Percentiles rank a stretch among this genome's conserved stretches.
Conservation (phyloP, 2,329 filamentous ascomycete genomes). For the Proliferodiscus dingleyae region DNA sequence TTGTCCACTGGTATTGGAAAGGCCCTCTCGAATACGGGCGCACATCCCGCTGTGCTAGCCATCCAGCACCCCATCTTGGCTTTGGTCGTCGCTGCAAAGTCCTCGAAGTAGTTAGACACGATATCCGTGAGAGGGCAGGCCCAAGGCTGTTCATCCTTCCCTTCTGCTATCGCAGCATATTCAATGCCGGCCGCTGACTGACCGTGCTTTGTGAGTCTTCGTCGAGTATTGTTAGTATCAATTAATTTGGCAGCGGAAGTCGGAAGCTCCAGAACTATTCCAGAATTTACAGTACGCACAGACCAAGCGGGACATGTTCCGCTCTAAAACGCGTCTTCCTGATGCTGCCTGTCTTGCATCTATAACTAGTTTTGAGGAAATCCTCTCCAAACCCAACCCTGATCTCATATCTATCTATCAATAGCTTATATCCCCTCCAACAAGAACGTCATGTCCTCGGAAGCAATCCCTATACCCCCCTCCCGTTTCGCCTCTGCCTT, state of each 20-base stretch:
- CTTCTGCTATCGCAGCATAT: slow-evolving; percentile 15
- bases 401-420: no score
- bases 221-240: no score
- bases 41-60: slow-evolving; percentile 17
- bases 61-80: slow-evolving; percentile 21
- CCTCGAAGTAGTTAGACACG: slow-evolving; percentile 19
- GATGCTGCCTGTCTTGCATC: background rate
- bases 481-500: slow-evolving; percentile 63
- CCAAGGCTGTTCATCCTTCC: slow-evolving; percentile 25
- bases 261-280: background rate
- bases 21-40: slow-evolving; percentile 14
- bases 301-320: slow-evolving; percentile 4
- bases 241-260: no score
- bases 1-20: background rate
- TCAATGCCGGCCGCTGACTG: no score
- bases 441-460: slow-evolving; percentile 57
- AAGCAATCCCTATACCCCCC: slow-evolving; percentile 55
- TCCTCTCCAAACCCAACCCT: no score
- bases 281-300: slow-evolving; percentile 3
- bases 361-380: no score
- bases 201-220: no score
- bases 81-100: slow-evolving; percentile 21
- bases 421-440: no score
- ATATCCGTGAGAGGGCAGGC: slow-evolving; percentile 21
- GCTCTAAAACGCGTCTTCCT: slow-evolving; percentile 7